Evolutionary conservation across 1,139 yeast genomes (phyloP), one percentile per base, ranked within the genome.

Genomic region (Candida sanyaensis): DNA sequence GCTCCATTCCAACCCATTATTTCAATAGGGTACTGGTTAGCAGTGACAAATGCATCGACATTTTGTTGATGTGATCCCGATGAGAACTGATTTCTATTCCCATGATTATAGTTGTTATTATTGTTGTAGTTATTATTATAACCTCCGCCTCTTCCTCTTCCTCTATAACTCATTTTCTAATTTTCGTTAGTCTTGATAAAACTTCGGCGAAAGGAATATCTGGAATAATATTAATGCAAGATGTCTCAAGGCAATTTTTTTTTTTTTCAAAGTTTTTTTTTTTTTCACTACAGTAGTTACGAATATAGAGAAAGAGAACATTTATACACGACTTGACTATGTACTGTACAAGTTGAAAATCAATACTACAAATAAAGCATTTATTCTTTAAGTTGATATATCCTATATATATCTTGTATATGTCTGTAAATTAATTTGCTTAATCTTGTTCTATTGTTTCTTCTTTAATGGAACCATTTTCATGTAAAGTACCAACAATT

Each of bases 1-100:
- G 89, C 92, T 45, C 91, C 90, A 56, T 87, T 85, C 97, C 97
- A 91, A 40, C 91, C 90, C 45, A 78, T 71, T 13, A 90, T 77
- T 55, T 86, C 91, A 21, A 88, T 77, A 1, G 77, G 74, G 3
- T 79, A 65, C 30, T 72, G 55, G 50, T 70, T 77, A 43, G 67
- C 70, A 17, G 60, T 54, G 6, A 60, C 67, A 50, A 56, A 67
- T 43, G 70, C 70, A 48, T 71, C 71, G 38, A 66, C 61, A 42
- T 64, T 61, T 49, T 62, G 66, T 44, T 63, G 65, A 27, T 38
- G 37, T 7, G 41, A 36, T 12, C 46, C 46, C 5, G 43, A 50
- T 12, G 44, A 42, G 27, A 13, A 33, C 11, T 44, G 36, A 17
- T 46, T 40, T 42, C 50, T 45, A 38, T 56, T 54, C 33, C 53